Evolutionary conservation across 2,329 filamentous ascomycete genomes (phyloP), one percentile per base, ranked within the genome.

Genomic region (Scopulariopsis brevicaulis): DNA sequence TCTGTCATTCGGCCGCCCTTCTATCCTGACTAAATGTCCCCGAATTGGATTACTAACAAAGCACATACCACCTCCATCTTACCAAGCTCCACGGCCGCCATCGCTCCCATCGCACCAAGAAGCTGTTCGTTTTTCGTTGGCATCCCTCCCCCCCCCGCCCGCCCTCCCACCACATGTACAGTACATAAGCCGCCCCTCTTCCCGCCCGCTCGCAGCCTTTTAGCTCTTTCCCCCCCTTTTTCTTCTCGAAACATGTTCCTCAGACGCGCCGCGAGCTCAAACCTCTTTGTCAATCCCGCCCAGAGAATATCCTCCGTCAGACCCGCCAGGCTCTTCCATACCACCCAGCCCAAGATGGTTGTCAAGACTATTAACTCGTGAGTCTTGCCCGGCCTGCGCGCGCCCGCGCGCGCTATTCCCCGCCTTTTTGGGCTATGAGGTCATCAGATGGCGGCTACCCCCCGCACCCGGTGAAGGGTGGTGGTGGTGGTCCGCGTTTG

Each of bases 311-410:
- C 37, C 25, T 24, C 48, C 12, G 15, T 43, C 28, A 22, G 25
- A 18, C 46, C 28, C 55, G n/a, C 18, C 34, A 35, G 55, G 40
- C 18, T 32, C 18, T 57, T 57, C n/a, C 55, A 57, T 15, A 40
- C 48, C 12, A 57, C 55, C 28, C 40, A 32, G 48, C 48, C 55
- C 55, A 57, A 28, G 25, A 57, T 57, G 55, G 55, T 52, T 20
- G 48, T 57, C 55, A 57, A 57, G 25, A 18, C 32, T 15, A 28
- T 57, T 34, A 22, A 40, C 48, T 37, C 14, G 55, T 57, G 52
- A 20, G 55, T 57, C 18, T 51, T 32, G n/a, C 14, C 40, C 40
- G 8, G 7, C 34, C 34, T 37, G 34, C 34, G 7, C 34, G 34
- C 34, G 7, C 51, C 25, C 35, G 35, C 6, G n/a, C 20, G 32